Percentiles rank a stretch among this genome's conserved stretches.
Conservation (phyloP, 495 filamentous ascomycete genomes). For the Parachaetomium inaequale region DNA sequence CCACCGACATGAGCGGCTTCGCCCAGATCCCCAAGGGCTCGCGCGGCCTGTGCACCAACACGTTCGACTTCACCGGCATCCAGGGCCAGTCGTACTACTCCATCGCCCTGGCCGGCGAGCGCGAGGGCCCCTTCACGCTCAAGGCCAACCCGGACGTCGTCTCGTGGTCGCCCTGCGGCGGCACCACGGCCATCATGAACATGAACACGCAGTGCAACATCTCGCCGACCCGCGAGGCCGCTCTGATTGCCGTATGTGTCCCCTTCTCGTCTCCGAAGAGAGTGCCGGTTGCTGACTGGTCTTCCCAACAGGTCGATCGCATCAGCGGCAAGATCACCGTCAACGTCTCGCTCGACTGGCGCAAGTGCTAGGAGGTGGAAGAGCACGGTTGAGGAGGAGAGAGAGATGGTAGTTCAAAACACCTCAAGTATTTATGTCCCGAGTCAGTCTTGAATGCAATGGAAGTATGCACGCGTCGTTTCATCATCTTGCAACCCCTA, state of each 20-base stretch:
- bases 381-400: neutral
- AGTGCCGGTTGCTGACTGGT: neutral
- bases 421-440: neutral
- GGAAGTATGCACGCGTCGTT: neutral
- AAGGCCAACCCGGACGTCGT: conserved; percentile 18
- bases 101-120: conserved; percentile 15
- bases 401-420: neutral
- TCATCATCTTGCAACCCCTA: neutral
- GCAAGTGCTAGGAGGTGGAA: conserved; percentile 20
- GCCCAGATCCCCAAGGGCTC: conserved; percentile 26
- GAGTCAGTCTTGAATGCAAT: neutral
- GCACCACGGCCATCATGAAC: conserved; percentile 27
- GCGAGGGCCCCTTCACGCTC: conserved; percentile 23
- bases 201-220: conserved; percentile 33
- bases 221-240: conserved; percentile 21
- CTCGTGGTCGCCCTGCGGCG: conserved; percentile 26
- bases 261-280: neutral
- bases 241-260: conserved; percentile 24
- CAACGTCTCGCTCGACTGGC: conserved; percentile 26
- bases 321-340: conserved; percentile 29
- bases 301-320: conserved; percentile 22
- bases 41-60: conserved; percentile 24
- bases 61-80: conserved; percentile 26
- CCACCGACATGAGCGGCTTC: conserved; percentile 25
- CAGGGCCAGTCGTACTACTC: conserved; percentile 15